Evolutionary conservation across 2,329 filamentous ascomycete species (phyloP).

Genomic region (Geosmithia putterillii): DNA sequence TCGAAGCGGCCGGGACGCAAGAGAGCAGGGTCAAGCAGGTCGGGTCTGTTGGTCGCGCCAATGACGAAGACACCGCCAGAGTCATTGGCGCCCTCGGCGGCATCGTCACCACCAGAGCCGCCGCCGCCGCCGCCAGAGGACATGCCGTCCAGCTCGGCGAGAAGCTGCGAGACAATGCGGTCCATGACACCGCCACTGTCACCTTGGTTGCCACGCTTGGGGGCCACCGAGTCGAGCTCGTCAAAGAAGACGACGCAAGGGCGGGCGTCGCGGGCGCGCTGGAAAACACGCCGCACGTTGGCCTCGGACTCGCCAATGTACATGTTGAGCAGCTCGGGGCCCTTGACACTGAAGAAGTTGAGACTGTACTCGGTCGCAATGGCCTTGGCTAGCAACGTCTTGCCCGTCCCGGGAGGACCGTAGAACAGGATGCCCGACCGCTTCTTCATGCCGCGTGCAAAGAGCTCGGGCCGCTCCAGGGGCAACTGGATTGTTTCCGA

Average conservation of each 20-base stretch:
- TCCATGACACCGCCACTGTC: slow-evolving; percentile 98
- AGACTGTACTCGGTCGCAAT: slow-evolving; percentile 89
- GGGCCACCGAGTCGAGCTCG: slow-evolving; percentile 84
- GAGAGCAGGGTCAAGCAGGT: slow-evolving; percentile 82
- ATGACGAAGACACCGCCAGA: slow-evolving; percentile 87
- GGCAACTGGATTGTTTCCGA: slow-evolving; percentile 94
- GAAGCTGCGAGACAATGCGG: slow-evolving; percentile 84
- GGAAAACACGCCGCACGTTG: slow-evolving; percentile 81
- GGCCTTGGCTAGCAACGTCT: slow-evolving; percentile 84
- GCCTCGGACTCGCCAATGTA: slow-evolving; percentile 92
- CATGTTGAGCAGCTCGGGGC: slow-evolving; percentile 87
- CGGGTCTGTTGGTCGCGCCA: slow-evolving; percentile 88
- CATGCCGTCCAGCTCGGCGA: slow-evolving; percentile 96
- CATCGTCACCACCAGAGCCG: background rate
- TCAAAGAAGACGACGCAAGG: slow-evolving; percentile 93
- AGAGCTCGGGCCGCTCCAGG: slow-evolving; percentile 81
- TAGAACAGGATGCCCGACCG: slow-evolving; percentile 88
- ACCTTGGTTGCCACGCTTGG: slow-evolving; percentile 92
- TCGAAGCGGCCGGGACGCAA: slow-evolving; percentile 87
- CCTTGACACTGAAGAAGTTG: slow-evolving; percentile 92
- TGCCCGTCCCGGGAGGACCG: slow-evolving; percentile 81
- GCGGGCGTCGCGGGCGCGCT: slow-evolving; percentile 71
- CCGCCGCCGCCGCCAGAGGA: slow-evolving; percentile 67
- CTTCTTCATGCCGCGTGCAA: slow-evolving; percentile 97
- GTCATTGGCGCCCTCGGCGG: background rate